A percentile compares a stretch with the other conserved stretches of the same genome.
phyloP scores from a whole-genome alignment of 306 rosid species.

The Heteromeles arbutifolia region DNA sequence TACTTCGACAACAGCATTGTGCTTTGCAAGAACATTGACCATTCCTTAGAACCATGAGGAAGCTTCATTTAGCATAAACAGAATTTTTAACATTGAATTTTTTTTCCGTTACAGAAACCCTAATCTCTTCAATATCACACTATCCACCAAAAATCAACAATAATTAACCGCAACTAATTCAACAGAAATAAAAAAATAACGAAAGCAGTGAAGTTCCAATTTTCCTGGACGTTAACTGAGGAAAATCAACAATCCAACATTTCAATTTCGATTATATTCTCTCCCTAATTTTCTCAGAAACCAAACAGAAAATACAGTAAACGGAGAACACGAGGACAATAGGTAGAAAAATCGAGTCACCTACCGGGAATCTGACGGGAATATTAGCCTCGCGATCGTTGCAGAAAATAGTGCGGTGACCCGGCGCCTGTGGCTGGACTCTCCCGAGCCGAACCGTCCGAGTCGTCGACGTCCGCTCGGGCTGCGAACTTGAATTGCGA shows the following conservation, averaged over 20 bases:
- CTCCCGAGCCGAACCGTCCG: constrained; percentile 78
- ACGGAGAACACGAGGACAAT: neutral
- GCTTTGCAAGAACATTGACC: neutral
- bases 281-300: neutral
- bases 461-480: constrained; percentile 37
- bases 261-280: neutral
- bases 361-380: constrained; percentile 68
- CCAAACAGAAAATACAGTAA: neutral
- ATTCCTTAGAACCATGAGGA: neutral
- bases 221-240: neutral
- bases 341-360: neutral
- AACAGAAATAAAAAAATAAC: neutral
- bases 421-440: constrained; percentile 91
- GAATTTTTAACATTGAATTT: neutral
- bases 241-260: neutral
- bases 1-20: neutral
- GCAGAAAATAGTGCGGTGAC: constrained; percentile 77
- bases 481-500: constrained; percentile 19
- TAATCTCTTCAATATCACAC: neutral
- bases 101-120: neutral
- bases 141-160: neutral
- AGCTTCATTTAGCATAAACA: neutral
- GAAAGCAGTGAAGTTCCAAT: neutral
- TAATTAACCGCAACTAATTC: neutral
- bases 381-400: constrained; percentile 78